Base-by-base conservation (phyloP, 192 early-diverging fungal species). In the Rhizoclosmatium sp. region DNA sequence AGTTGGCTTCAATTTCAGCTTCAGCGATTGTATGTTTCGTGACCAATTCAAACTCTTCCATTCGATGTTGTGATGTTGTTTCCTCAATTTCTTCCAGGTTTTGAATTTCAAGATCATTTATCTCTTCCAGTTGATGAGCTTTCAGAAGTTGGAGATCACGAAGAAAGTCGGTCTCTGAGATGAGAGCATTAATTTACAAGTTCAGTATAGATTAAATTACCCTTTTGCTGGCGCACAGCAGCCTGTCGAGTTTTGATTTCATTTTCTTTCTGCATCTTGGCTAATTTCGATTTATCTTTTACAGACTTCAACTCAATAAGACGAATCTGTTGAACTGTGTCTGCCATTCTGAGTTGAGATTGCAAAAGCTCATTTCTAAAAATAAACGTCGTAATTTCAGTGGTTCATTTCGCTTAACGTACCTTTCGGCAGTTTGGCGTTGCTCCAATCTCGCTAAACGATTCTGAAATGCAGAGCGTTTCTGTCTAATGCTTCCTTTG, bases 351-450 rank as follows among this genome's bases (percentile, higher is more conserved):
- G 2, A n/a, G 58, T 44, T 79, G 78, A 12, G 78, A 71, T 16
- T 72, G 12, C 19, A 47, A n/a, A 10, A 79, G 78, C 60, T 79
- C 78, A 21, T 59, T 71, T 64, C 78, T 79, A 42, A 39, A 19
- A 16, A 10, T n/a, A 31, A 31, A 47, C 23, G n/a, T 45, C 44
- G 19, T n/a, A 65, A 2, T 39, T 19, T 9, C n/a, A 10, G 39
- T 39, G 39, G 60, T 31, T 62, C 60, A 62, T 62, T 31, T 47
- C 16, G 4, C 40, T 23, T 7, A 40, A 62, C 39, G n/a, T 10
- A 80, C 78, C 78, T 72, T 47, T 80, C 78, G 7, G 70, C 69
- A 49, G 51, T n/a, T n/a, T 80, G 78, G 10, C 78, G 40, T 45
- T 80, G 59, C 47, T 80, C 78, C 59, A 80, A 21, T 10, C 78